A percentile compares a stretch with the other conserved stretches of the same genome.
phyloP scores from a whole-genome alignment of 768 basidiomycete genomes.

The Leccinum olivaceopallidum region DNA sequence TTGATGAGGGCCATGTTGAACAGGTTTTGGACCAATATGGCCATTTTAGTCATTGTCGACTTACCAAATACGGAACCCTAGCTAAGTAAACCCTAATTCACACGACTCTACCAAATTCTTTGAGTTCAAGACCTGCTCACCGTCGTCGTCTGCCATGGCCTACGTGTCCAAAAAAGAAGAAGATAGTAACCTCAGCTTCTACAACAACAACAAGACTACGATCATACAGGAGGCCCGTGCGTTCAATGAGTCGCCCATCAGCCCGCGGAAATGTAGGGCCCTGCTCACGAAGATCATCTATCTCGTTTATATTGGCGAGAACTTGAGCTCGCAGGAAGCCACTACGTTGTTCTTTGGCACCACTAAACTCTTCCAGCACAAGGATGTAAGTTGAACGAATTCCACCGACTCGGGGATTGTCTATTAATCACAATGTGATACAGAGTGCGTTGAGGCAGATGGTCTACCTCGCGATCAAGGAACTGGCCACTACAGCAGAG shows the following conservation, averaged over 20 bases:
- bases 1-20: too few relatives aligned
- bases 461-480: slow-evolving; percentile 98
- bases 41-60: too few relatives aligned
- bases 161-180: slow-evolving; percentile 96
- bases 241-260: slow-evolving; percentile 99
- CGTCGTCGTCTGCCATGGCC: slow-evolving; percentile 52
- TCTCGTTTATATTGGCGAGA: slow-evolving; percentile 95
- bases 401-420: background rate
- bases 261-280: slow-evolving; percentile 94
- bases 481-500: slow-evolving; percentile 91
- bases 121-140: slow-evolving; percentile 15
- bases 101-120: background rate
- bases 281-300: slow-evolving; percentile 96
- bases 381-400: slow-evolving; percentile 73
- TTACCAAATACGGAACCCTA: background rate
- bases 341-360: slow-evolving; percentile 98
- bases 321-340: slow-evolving; percentile 92
- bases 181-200: slow-evolving; percentile 87
- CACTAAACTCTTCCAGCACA: slow-evolving; percentile 98
- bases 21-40: too few relatives aligned
- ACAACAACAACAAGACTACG: slow-evolving; percentile 96
- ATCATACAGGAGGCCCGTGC: slow-evolving; percentile 98
- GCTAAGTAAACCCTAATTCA: background rate
- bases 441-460: slow-evolving; percentile 96
- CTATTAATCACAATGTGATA: slow-evolving; percentile 8